A percentile compares a stretch with the other conserved stretches of the same genome.
phyloP scores from a whole-genome alignment of 192 early-diverging fungal species.

The Gonapodya sp. region DNA sequence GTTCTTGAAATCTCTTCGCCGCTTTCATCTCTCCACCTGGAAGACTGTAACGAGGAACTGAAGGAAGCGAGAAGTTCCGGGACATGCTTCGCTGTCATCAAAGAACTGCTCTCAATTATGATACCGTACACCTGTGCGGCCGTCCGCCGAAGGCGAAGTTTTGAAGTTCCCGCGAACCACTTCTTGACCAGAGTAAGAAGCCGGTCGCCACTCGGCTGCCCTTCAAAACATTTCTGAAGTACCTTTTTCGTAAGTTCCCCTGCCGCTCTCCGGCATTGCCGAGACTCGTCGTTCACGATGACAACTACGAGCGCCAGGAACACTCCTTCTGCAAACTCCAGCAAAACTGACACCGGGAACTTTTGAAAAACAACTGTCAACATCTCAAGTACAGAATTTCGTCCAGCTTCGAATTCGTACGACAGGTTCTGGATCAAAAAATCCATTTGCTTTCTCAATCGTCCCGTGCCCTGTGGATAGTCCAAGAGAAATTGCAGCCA shows the following conservation, averaged over 20 bases:
- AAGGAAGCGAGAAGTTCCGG: conserved; percentile 12
- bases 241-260: conserved; percentile 61
- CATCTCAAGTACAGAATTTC: conserved; percentile 81
- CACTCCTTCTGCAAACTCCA: conserved; percentile 67
- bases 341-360: conserved; percentile 66
- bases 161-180: conserved; percentile 43
- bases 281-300: conserved; percentile 85
- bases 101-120: conserved; percentile 51
- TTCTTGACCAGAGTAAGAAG: conserved; percentile 47
- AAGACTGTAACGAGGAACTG: conserved; percentile 29
- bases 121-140: conserved; percentile 79
- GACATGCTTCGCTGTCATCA: conserved; percentile 16
- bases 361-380: conserved; percentile 69
- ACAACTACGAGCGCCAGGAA: conserved; percentile 77
- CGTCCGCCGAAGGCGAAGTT: conserved; percentile 63
- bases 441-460: conserved; percentile 73
- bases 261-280: conserved; percentile 84
- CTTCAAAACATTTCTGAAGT: conserved; percentile 48
- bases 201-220: conserved; percentile 51
- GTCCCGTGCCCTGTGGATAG: conserved; percentile 80
- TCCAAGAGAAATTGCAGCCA: conserved; percentile 88
- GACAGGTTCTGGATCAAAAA: conserved; percentile 83
- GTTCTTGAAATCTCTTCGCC: conserved; percentile 37
- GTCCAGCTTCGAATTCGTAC: conserved; percentile 87
- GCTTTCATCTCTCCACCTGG: conserved; percentile 21